Evolutionary conservation across 2,329 filamentous ascomycete species (phyloP).

Genomic region (Akanthomyces lecanii): DNA sequence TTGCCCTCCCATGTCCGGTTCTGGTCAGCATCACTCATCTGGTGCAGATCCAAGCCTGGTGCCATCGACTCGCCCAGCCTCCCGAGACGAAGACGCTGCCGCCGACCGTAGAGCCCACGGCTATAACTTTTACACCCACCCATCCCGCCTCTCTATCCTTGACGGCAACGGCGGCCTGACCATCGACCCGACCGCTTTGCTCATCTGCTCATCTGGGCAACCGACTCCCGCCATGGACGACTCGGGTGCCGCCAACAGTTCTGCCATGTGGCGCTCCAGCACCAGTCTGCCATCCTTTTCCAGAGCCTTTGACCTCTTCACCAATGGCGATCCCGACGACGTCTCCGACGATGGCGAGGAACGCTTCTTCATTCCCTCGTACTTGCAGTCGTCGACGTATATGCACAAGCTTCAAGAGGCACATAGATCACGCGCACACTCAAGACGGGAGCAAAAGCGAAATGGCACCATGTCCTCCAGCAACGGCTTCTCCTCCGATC

Average conservation of each 20-base stretch:
- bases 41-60: constrained; percentile 4
- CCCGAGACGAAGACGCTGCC: neutral
- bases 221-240: constrained; percentile 20
- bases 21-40: constrained; percentile 11
- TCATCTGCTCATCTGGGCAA: constrained; percentile 13
- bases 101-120: constrained; percentile 40
- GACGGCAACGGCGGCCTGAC: constrained; percentile 41
- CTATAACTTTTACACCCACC: constrained; percentile 40
- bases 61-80: neutral
- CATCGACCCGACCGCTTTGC: constrained; percentile 29
- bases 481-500: constrained; percentile 41
- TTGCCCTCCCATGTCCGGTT: constrained; percentile 5
- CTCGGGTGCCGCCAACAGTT: constrained; percentile 22
- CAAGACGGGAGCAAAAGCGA: constrained; percentile 42
- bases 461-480: constrained; percentile 39
- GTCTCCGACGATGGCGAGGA: constrained; percentile 28
- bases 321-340: constrained; percentile 29
- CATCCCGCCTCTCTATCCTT: constrained; percentile 40
- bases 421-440: constrained; percentile 56
- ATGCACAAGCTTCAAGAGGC: constrained; percentile 70
- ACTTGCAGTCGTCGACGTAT: constrained; percentile 74
- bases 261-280: constrained; percentile 23
- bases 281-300: constrained; percentile 44
- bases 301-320: constrained; percentile 49
- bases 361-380: constrained; percentile 77